Conservation (phyloP, 2,329 filamentous ascomycete species). For the Keithomyces neogunnii region DNA sequence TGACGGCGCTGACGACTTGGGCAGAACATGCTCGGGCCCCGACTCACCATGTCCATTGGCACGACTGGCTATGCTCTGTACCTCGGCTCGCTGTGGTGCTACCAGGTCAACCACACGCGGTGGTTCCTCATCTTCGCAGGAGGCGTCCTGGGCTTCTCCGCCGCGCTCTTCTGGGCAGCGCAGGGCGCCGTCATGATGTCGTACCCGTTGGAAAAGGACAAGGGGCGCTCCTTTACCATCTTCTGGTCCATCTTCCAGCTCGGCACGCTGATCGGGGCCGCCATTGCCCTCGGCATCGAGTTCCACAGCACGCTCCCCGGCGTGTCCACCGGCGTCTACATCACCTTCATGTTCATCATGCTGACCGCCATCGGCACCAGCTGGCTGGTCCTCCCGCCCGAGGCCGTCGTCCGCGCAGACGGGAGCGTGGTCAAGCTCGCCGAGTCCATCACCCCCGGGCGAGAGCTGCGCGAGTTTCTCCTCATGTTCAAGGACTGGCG, state of each 20-base stretch:
- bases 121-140: slow-evolving; percentile 52
- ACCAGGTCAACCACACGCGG: slow-evolving; percentile 4
- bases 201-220: slow-evolving; percentile 71
- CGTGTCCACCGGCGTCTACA: slow-evolving; percentile 5
- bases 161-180: slow-evolving; percentile 71
- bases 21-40: slow-evolving; percentile 5
- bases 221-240: slow-evolving; percentile 79
- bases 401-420: slow-evolving; percentile 9
- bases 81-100: slow-evolving; percentile 8
- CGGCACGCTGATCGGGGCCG: slow-evolving; percentile 69
- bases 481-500: slow-evolving; percentile 14
- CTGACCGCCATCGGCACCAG: slow-evolving; percentile 9
- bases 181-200: slow-evolving; percentile 85
- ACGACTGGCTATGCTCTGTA: slow-evolving; percentile 6
- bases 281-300: slow-evolving; percentile 17
- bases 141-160: slow-evolving; percentile 66
- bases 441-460: slow-evolving; percentile 6
- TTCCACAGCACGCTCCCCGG: slow-evolving; percentile 5
- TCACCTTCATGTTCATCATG: slow-evolving; percentile 8
- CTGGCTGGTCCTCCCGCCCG: slow-evolving; percentile 10
- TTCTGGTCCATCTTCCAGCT: slow-evolving; percentile 97
- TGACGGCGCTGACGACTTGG: background rate
- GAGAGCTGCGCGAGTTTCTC: slow-evolving; percentile 9
- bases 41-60: slow-evolving; percentile 4
- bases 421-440: slow-evolving; percentile 5